A percentile compares a stretch with the other conserved stretches of the same genome.
Conservation (phyloP, 2,329 filamentous ascomycete genomes). For the Cladosporium sp. region DNA sequence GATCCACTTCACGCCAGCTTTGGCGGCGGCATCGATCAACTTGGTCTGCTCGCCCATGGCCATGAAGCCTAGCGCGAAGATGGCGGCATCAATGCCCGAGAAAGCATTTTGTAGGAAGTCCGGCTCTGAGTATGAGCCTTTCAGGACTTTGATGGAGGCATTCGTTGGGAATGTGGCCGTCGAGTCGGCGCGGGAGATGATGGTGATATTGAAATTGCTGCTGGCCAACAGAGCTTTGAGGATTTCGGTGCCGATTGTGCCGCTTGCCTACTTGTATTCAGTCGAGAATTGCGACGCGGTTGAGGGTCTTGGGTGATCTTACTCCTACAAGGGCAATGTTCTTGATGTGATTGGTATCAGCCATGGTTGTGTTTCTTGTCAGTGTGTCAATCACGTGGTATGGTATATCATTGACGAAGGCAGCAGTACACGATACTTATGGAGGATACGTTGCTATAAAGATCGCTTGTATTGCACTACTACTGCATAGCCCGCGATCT, state of each 20-base stretch:
- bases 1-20: conserved; percentile 28
- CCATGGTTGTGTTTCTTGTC: neutral
- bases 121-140: conserved; percentile 25
- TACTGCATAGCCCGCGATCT: neutral
- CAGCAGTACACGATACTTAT: neutral
- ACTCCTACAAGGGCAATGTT: conserved; percentile 38
- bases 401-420: too few species aligned
- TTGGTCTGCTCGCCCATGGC: conserved; percentile 20
- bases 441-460: neutral
- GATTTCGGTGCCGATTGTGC: conserved; percentile 31
- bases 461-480: neutral
- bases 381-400: too few species aligned
- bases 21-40: conserved; percentile 24
- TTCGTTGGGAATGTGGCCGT: conserved; percentile 25
- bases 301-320: neutral
- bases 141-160: conserved; percentile 22
- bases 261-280: conserved; percentile 21
- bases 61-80: conserved; percentile 29
- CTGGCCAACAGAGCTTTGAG: conserved; percentile 29
- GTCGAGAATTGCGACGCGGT: neutral
- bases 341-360: conserved; percentile 23
- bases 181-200: conserved; percentile 34
- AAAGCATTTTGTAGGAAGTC: conserved; percentile 22
- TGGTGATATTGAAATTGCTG: conserved; percentile 31
- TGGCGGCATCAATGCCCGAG: conserved; percentile 27